phyloP scores from a whole-genome alignment of 768 basidiomycete genomes.

The Termitomyces sp. region DNA sequence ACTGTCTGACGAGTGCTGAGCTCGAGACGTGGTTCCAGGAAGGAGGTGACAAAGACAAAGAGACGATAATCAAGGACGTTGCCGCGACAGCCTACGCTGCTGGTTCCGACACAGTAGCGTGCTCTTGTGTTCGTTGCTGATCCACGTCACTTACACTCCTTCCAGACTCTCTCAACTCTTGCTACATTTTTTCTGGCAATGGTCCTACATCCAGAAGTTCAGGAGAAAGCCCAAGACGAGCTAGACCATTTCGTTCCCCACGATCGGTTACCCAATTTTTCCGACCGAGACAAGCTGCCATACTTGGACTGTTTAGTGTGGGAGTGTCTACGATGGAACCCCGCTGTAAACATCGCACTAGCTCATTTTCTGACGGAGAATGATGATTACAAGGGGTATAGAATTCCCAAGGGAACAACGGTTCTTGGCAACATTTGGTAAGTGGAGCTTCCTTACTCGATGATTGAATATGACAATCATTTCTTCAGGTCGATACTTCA shows the following conservation, averaged over 20 bases:
- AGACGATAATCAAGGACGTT: constrained; percentile 10
- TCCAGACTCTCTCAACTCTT: constrained; percentile 34
- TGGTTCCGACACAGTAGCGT: constrained; percentile 14
- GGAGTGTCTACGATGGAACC: constrained; percentile 36
- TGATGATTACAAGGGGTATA: constrained; percentile 14
- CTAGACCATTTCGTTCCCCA: constrained; percentile 35
- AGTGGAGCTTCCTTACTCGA: not conserved
- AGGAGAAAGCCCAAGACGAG: constrained; percentile 37
- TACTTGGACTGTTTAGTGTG: constrained; percentile 35
- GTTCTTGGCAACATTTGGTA: constrained; percentile 16
- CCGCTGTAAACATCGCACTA: constrained; percentile 14
- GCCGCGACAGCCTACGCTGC: constrained; percentile 14
- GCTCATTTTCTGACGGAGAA: constrained; percentile 12
- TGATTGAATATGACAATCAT: not conserved
- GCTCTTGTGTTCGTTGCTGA: not conserved
- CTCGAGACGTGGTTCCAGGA: constrained; percentile 3
- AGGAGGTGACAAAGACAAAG: constrained; percentile 6
- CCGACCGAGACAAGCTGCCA: constrained; percentile 35
- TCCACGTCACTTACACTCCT: not conserved
- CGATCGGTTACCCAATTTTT: constrained; percentile 38
- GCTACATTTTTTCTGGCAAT: constrained; percentile 36
- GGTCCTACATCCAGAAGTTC: constrained; percentile 36
- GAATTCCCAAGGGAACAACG: constrained; percentile 17
- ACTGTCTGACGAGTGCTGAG: constrained; percentile 1
- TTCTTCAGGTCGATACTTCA: constrained; percentile 9